Evolutionary conservation across 176 grass and related monocot genomes (phyloP).

Genomic region (Oryza glaberrima): DNA sequence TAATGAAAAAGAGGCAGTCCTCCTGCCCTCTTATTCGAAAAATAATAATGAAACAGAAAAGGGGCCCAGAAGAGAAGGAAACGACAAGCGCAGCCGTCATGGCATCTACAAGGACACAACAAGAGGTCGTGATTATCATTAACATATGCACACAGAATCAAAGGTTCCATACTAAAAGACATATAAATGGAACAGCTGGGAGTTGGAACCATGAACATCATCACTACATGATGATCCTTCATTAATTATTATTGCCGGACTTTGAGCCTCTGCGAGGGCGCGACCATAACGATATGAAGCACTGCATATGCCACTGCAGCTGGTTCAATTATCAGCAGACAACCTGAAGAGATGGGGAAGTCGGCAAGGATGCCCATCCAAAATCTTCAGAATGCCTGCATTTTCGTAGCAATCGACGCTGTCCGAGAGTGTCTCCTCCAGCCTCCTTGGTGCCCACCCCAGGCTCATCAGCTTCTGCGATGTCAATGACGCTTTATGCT

Average conservation of each 20-base stretch:
- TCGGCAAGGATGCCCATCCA: slow-evolving; percentile 4
- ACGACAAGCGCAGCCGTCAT: neutral
- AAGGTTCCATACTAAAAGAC: neutral
- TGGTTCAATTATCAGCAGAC: slow-evolving; percentile 17
- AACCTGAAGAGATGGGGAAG: slow-evolving; percentile 23
- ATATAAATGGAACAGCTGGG: neutral
- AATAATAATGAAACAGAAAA: no score
- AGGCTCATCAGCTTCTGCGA: slow-evolving; percentile 46
- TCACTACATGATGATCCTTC: neutral
- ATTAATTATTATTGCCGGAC: neutral
- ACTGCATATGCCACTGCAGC: neutral
- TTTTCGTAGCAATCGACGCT: slow-evolving; percentile 42
- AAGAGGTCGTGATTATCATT: neutral
- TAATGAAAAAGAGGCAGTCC: no score
- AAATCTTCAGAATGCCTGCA: slow-evolving; percentile 23
- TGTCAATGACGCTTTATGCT: neutral
- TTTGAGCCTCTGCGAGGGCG: neutral
- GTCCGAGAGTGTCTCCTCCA: slow-evolving; percentile 45
- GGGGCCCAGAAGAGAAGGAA: no score
- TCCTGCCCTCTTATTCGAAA: no score
- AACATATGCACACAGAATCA: neutral
- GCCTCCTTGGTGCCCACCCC: slow-evolving; percentile 48
- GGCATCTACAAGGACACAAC: neutral
- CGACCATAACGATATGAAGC: neutral
- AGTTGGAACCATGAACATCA: neutral